Evolutionary conservation across 352 stramenopile genomes (phyloP), one percentile per base, ranked within the genome.

Genomic region (Thalassiosira hispida): DNA sequence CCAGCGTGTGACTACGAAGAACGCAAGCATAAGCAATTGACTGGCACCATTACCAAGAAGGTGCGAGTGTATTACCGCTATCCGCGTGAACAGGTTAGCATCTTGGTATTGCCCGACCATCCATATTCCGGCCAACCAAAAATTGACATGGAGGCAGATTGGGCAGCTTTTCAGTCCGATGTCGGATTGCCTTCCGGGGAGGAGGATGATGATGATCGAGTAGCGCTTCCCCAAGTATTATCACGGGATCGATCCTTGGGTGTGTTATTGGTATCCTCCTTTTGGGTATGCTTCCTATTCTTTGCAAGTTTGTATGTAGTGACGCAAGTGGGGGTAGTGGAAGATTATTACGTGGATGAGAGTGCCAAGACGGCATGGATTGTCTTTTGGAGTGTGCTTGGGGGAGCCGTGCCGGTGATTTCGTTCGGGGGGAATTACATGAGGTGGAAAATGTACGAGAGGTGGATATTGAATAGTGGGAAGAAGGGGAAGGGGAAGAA

Each of bases 121-220:
- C 86, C 86, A 7, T 72, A 84, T 5, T 89, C 80, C 1, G 86
- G 83, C 12, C 82, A 90, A 66, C 63, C 83, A 11, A 92, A 90
- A 67, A 78, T 67, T 52, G 86, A 92, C 61, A 75, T 92, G 61
- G 83, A 92, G 62, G 86, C 84, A 14, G 86, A 92, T 73, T 76
- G 87, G 44, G 74, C 61, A 44, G 68, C 62, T 57, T 84, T 82
- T 51, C 64, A 40, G 16, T 72, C 83, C 42, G 47, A 59, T 35
- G 49, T 62, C 0, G 65, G 61, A 29, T 46, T 77, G 18, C 31
- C 59, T 0, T 51, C 25, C 3, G 61, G 60, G 3, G 61, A 49
- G 23, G 49, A 38, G 4, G 18, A 61, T 20, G 59, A 52, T 23
- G 65, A 65, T 61, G 25, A 47, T 22, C 14, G 20, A 11, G 16